Evolutionary conservation across 2,329 filamentous ascomycete genomes (phyloP), one percentile per base, ranked within the genome.

Genomic region (Ilyonectria destructans): DNA sequence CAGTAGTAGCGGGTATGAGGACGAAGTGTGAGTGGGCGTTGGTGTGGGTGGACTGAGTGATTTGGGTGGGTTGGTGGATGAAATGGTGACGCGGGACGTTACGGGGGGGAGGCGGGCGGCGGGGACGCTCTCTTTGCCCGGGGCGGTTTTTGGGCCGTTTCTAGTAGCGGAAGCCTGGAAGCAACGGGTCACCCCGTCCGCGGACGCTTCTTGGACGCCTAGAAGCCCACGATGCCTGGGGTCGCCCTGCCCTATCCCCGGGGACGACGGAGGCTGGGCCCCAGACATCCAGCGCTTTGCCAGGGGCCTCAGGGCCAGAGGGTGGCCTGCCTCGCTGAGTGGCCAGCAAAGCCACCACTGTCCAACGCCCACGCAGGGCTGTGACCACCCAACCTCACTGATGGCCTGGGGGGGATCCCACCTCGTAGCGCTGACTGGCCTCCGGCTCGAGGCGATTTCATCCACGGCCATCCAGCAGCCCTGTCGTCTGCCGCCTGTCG

Each of bases 21-120:
- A 59, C 43, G 37, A 43, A 46, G 51, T 68, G 31, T 74, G 69
- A 72, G 69, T 75, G 71, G 70, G 69, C 56, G 56, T 68, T 52
- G 63, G 62, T 67, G 58, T 60, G 64, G 62, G 73, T 76, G 74
- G 74, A 69, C 70, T 74, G 67, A 69, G 72, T 74, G 73, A 65
- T 68, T 72, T 49, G 58, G 37, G 68, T 62, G 61, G 62, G 62
- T 59, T 69, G 54, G 69, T 65, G 73, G 73, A 61, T 66, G 72
- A 62, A 17, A 66, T 71, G 72, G 66, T 58, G 68, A 46, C 54
- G 58, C 69, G 67, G 67, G 72, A 74, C 63, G 70, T 73, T 62
- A 74, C 61, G 71, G 65, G 70, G 37, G 65, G 67, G 69, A 62
- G 69, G 65, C 69, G 64, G 64, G 55, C 60, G 71, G 69, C 67